Base-by-base conservation (phyloP, 805 yeast genomes). In the Yarrowia sp. region DNA sequence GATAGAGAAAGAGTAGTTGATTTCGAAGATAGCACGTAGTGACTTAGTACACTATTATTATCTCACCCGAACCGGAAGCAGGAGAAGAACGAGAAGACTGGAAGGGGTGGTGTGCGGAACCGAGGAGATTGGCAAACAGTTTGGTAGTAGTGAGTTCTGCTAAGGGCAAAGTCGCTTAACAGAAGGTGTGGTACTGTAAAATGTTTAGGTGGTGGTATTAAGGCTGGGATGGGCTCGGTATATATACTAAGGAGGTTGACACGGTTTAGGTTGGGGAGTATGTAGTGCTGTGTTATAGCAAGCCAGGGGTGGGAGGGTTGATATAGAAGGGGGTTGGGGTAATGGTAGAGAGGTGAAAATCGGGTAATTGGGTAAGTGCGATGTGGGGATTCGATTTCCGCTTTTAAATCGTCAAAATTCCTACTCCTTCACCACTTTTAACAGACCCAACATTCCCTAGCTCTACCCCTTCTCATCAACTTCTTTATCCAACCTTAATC, bases 101-200 rank as follows among this genome's bases (percentile, higher is more conserved):
- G 70, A 72, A 75, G 64, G 81, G 81, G 78, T 78, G 78, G 75
- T 78, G 81, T 17, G 77, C 76, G 64, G 79, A 76, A 35, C 75
- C 76, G 63, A 78, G 71, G 36, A 75, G 74, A 71, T 77, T 78
- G 30, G 81, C 73, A 70, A 78, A 78, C 79, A 79, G 77, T 67
- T 70, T 74, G 69, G 54, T 65, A 33, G 66, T n/a, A 28, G 21
- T 1, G 17, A 17, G 51, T 21, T n/a, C 63, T 58, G 63, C 41
- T 58, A 58, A 43, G 63, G 46, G 43, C n/a, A 33, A 35, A 12
- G 21, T 49, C 56, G 35, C 59, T 54, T 54, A 54, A 54, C 61
- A 54, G 61, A 54, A 51, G 17, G 30, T n/a, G 30, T 26, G 30
- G n/a, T 9, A 30, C 17, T 19, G 19, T 40, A 49, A 49, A 49